Percentiles rank a stretch among this genome's conserved stretches.
Conservation (phyloP, 148 eudicot genomes). For the Fagopyrum homotropicum region DNA sequence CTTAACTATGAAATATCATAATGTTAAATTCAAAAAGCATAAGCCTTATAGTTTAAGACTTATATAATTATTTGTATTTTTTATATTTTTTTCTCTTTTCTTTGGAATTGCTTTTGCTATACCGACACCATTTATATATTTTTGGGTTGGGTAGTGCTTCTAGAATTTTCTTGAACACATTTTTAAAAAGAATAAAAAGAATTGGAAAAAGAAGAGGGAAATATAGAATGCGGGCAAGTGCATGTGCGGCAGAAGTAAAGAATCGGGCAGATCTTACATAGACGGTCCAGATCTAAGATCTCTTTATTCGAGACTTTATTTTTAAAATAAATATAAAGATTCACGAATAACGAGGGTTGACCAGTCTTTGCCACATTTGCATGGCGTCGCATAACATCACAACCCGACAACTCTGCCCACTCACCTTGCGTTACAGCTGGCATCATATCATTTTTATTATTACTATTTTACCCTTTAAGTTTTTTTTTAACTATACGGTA, state of each 20-base stretch:
- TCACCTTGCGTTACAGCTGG: slow-evolving; percentile 1
- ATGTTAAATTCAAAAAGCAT: too few relatives aligned
- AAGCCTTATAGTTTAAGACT: too few relatives aligned
- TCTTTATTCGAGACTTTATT: not conserved
- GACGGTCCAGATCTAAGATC: not conserved
- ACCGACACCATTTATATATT: too few relatives aligned
- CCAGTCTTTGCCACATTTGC: not conserved
- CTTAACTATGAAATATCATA: too few relatives aligned
- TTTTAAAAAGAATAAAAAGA: not conserved
- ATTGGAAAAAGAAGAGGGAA: not conserved
- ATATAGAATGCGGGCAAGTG: not conserved
- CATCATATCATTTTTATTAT: not conserved
- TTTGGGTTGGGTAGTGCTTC: too few relatives aligned
- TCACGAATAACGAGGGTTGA: not conserved
- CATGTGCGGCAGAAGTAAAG: not conserved
- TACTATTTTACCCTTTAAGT: not conserved
- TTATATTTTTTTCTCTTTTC: too few relatives aligned
- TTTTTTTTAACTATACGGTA: too few relatives aligned
- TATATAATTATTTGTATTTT: too few relatives aligned
- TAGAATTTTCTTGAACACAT: too few relatives aligned
- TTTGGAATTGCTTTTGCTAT: too few relatives aligned
- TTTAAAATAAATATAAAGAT: not conserved
- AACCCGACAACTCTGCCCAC: not conserved
- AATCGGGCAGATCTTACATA: not conserved
- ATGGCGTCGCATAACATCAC: slow-evolving; percentile 6